Percentiles rank a stretch among this genome's conserved stretches.
These are phyloP conservation scores for Cercophora sp. DNA, from an alignment of 495 filamentous ascomycete genomes.

Conservation along the genomic window DNA sequence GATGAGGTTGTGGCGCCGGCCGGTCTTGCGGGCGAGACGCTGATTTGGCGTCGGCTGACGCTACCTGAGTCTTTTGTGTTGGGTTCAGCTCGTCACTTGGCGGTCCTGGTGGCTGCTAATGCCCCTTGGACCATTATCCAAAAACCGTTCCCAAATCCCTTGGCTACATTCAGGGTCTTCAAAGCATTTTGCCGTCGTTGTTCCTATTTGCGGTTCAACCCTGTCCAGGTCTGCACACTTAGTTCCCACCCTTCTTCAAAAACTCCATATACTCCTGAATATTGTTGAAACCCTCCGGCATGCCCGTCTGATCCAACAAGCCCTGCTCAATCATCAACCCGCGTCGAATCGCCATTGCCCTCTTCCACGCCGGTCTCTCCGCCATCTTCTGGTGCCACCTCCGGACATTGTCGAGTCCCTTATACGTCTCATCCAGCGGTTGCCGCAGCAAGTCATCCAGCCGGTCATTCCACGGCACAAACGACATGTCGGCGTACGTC, in stretches of 20 bases:
- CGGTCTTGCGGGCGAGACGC: too few relatives aligned
- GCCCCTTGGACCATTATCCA: too few relatives aligned
- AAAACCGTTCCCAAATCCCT: too few relatives aligned
- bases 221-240: background rate
- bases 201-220: too few relatives aligned
- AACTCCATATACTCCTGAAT: background rate
- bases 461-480: slow-evolving; percentile 49
- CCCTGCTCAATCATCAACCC: background rate
- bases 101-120: too few relatives aligned
- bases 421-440: background rate
- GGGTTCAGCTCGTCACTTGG: too few relatives aligned
- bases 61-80: too few relatives aligned
- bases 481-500: slow-evolving; percentile 58
- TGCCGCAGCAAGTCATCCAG: slow-evolving; percentile 6
- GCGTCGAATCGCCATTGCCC: background rate
- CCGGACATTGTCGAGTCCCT: background rate
- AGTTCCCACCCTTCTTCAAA: background rate
- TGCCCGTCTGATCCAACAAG: background rate
- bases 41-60: too few relatives aligned
- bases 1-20: too few relatives aligned
- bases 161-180: too few relatives aligned
- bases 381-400: background rate
- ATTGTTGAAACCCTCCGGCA: background rate
- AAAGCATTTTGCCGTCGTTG: too few relatives aligned
- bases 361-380: background rate